A percentile compares a stretch with the other conserved stretches of the same genome.
Evolutionary conservation across 441 rosid genomes (phyloP).

Genomic region (Melastoma candidum): DNA sequence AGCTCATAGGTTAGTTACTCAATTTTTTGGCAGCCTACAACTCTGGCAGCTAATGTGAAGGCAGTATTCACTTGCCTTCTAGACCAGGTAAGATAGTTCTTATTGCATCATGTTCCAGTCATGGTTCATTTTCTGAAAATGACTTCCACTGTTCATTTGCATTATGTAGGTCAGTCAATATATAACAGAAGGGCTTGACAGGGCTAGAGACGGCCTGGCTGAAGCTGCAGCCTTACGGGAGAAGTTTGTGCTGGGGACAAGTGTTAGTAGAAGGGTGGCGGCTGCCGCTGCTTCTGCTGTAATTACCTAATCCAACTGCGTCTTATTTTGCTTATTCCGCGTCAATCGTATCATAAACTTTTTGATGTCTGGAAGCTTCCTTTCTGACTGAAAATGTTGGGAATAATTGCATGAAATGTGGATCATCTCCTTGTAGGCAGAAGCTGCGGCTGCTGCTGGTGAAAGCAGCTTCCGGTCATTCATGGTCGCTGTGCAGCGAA

Average conservation of each 20-base stretch:
- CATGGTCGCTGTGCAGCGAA: constrained; percentile 98
- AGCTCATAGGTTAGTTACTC: constrained; percentile 17
- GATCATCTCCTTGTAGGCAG: constrained; percentile 49
- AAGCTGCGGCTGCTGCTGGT: constrained; percentile 99
- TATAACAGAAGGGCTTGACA: constrained; percentile 94
- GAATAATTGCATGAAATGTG: constrained; percentile 14
- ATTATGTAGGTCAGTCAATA: constrained; percentile 69
- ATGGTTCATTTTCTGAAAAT: not conserved
- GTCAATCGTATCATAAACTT: not conserved
- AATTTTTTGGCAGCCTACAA: constrained; percentile 55
- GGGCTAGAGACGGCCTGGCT: constrained; percentile 85
- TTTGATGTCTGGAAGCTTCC: not conserved
- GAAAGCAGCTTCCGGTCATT: constrained; percentile 99
- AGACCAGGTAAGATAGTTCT: constrained; percentile 56
- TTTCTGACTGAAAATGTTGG: not conserved
- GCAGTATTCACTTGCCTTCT: constrained; percentile 86
- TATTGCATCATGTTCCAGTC: not conserved
- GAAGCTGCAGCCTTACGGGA: constrained; percentile 97
- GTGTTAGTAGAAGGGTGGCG: constrained; percentile 86
- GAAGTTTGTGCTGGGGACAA: constrained; percentile 75
- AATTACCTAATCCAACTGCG: constrained; percentile 29
- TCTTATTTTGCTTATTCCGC: not conserved
- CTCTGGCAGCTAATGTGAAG: constrained; percentile 78
- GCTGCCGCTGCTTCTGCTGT: constrained; percentile 99
- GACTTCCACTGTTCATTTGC: not conserved